These are phyloP conservation scores for Trichoderma sp. DNA, from an alignment of 2,329 filamentous ascomycete species.

Conservation along the genomic window DNA sequence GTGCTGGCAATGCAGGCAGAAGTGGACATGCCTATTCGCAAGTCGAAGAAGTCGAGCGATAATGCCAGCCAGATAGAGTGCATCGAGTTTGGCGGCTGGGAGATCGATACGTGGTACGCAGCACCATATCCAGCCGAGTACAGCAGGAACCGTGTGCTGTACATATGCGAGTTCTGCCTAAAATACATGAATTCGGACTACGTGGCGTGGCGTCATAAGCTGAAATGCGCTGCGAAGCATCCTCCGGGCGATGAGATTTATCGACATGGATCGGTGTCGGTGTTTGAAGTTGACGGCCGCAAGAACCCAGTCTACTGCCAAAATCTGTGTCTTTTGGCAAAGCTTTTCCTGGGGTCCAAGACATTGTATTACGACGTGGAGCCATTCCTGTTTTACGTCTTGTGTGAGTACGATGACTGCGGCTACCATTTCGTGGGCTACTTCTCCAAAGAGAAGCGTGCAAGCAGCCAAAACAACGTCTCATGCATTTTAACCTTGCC, in stretches of 20 bases:
- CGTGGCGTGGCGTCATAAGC: conserved; percentile 95
- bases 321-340: conserved; percentile 91
- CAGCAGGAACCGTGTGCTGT: conserved; percentile 92
- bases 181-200: conserved; percentile 99
- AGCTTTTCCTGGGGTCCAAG: conserved; percentile 97
- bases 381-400: conserved; percentile 94
- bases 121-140: conserved; percentile 98
- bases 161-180: conserved; percentile 98
- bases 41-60: conserved; percentile 72
- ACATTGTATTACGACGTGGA: conserved; percentile 98
- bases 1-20: conserved; percentile 60
- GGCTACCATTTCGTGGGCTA: conserved; percentile 99
- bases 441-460: conserved; percentile 97
- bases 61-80: conserved; percentile 96
- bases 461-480: conserved; percentile 93
- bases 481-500: conserved; percentile 95
- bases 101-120: conserved; percentile 99
- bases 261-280: conserved; percentile 82
- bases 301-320: conserved; percentile 99
- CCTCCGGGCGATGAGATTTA: conserved; percentile 98
- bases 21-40: conserved; percentile 59
- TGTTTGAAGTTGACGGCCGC: conserved; percentile 96
- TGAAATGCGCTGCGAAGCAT: conserved; percentile 94
- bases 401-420: conserved; percentile 87
- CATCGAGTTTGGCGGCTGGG: conserved; percentile 95